Percentiles rank a stretch among this genome's conserved stretches.
These are phyloP conservation scores for Phellopilus nigrolimitatus DNA, from an alignment of 1,284 basidiomycete genomes.

Conservation along the genomic window DNA sequence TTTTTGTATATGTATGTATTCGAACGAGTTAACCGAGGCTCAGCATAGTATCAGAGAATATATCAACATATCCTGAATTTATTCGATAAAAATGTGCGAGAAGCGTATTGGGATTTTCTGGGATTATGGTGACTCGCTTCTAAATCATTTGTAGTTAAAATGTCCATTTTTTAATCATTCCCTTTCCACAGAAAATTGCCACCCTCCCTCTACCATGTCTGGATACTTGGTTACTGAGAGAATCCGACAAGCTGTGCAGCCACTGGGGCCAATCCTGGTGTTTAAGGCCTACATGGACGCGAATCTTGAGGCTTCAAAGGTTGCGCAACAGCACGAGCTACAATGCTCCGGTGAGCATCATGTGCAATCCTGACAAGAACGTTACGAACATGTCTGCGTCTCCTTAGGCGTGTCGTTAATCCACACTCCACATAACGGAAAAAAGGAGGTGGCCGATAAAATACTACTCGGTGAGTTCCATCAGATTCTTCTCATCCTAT, in stretches of 20 bases:
- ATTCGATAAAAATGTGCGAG: background rate
- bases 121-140: constrained; percentile 46
- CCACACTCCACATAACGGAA: constrained; percentile 40
- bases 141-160: background rate
- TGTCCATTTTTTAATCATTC: background rate
- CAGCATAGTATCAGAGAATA: too few relatives aligned
- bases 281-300: constrained; percentile 25
- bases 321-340: background rate
- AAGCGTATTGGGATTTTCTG: constrained; percentile 49
- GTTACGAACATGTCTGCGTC: background rate
- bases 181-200: constrained; percentile 52
- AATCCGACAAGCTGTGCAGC: constrained; percentile 16
- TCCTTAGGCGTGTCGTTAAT: constrained; percentile 30
- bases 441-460: constrained; percentile 38
- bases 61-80: background rate
- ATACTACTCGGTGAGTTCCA: constrained; percentile 29
- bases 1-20: too few relatives aligned
- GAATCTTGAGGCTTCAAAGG: constrained; percentile 19
- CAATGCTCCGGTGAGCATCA: background rate
- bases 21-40: background rate
- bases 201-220: constrained; percentile 38
- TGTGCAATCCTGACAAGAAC: background rate
- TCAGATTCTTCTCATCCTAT: background rate
- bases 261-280: constrained; percentile 15
- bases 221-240: constrained; percentile 39